These are phyloP conservation scores for Xylaria longipes DNA, from an alignment of 495 filamentous ascomycete genomes.

Conservation along the genomic window DNA sequence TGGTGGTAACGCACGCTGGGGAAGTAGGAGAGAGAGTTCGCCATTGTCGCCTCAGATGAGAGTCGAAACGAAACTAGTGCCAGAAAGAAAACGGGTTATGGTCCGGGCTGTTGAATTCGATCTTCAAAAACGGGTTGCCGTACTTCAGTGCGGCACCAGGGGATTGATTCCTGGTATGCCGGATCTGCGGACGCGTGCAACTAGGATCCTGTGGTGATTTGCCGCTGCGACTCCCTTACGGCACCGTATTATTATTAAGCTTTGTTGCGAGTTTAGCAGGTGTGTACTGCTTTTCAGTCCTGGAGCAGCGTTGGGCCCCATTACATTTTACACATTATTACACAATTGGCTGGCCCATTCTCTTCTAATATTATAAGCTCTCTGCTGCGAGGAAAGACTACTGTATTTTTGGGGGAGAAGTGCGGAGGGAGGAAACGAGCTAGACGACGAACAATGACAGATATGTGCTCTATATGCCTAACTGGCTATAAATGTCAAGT, in stretches of 20 bases:
- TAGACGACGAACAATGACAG: constrained; percentile 12
- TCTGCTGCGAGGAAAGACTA: background rate
- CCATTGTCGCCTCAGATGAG: constrained; percentile 26
- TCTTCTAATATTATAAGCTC: constrained; percentile 13
- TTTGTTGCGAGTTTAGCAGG: background rate
- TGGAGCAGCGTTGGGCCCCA: background rate
- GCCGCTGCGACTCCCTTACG: background rate
- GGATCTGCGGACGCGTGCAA: constrained; percentile 52
- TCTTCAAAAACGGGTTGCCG: constrained; percentile 53
- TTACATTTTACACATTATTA: constrained; percentile 19
- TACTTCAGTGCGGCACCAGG: constrained; percentile 56
- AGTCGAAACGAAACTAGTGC: constrained; percentile 37
- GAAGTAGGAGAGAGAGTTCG: constrained; percentile 41
- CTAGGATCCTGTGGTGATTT: constrained; percentile 53
- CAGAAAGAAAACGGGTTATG: constrained; percentile 60
- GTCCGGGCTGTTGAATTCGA: constrained; percentile 61
- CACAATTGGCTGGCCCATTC: constrained; percentile 23
- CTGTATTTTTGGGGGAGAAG: constrained; percentile 1
- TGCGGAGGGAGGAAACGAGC: background rate
- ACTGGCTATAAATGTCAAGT: background rate
- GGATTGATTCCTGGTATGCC: constrained; percentile 53
- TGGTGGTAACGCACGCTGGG: constrained; percentile 50
- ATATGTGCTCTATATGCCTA: background rate
- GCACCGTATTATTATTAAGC: background rate
- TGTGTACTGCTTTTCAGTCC: background rate